phyloP scores from a whole-genome alignment of 2,329 filamentous ascomycete genomes.

The Neoscytalidium dimidiatum region DNA sequence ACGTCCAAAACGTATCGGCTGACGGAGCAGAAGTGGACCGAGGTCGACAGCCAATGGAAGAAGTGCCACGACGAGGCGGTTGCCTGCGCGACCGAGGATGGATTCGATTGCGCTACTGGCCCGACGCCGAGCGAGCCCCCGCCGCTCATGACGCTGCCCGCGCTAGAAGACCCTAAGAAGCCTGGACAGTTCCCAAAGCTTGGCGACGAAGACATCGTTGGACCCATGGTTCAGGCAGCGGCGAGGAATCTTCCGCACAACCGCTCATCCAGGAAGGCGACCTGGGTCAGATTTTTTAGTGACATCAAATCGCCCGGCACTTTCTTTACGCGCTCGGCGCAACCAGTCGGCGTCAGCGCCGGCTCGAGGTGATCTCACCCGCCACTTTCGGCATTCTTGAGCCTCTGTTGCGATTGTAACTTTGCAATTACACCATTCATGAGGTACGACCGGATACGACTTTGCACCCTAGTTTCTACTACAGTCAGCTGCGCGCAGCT shows the following conservation, averaged over 20 bases:
- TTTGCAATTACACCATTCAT: constrained; percentile 32
- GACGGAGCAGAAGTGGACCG: constrained; percentile 86
- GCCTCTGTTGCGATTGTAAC: constrained; percentile 29
- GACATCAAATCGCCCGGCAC: constrained; percentile 39
- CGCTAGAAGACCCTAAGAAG: constrained; percentile 64
- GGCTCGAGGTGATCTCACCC: background rate
- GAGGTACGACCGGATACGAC: constrained; percentile 43
- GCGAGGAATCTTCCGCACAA: constrained; percentile 36
- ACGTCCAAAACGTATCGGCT: constrained; percentile 86
- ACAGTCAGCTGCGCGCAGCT: constrained; percentile 21
- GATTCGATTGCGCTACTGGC: constrained; percentile 34
- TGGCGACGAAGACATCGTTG: constrained; percentile 90
- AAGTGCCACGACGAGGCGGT: constrained; percentile 67
- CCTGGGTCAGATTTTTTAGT: constrained; percentile 40
- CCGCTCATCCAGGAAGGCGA: constrained; percentile 36
- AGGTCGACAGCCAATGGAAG: constrained; percentile 76
- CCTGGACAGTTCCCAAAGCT: constrained; percentile 85
- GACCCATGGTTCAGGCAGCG: constrained; percentile 71
- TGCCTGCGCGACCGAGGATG: constrained; percentile 38
- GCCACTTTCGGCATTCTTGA: constrained; percentile 13
- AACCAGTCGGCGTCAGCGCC: background rate
- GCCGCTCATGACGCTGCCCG: constrained; percentile 66
- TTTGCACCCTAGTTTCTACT: constrained; percentile 26
- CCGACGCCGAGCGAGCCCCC: constrained; percentile 49
- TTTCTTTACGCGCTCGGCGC: constrained; percentile 33